These are phyloP conservation scores for Fusarium mexicanum DNA, from an alignment of 2,329 filamentous ascomycete species.

Conservation along the genomic window DNA sequence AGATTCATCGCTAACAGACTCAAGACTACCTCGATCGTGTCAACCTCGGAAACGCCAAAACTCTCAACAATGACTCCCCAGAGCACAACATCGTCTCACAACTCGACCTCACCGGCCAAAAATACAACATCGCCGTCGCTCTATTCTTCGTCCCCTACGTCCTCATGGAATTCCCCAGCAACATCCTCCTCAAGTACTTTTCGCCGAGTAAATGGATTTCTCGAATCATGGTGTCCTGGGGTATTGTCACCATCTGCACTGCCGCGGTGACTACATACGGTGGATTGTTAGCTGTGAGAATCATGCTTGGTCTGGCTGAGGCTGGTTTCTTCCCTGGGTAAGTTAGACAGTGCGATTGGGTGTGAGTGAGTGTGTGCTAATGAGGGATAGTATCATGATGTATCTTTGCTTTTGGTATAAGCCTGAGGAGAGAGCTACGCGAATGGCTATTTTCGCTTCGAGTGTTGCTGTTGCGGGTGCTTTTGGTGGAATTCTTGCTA, in stretches of 20 bases:
- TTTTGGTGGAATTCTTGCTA: constrained; percentile 68
- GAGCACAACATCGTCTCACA: constrained; percentile 47
- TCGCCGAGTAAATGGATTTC: constrained; percentile 49
- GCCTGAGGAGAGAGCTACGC: constrained; percentile 65
- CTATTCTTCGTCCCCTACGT: constrained; percentile 47
- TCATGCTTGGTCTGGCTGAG: constrained; percentile 62
- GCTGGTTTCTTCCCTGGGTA: constrained; percentile 60
- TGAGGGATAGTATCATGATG: constrained; percentile 54
- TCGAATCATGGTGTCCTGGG: constrained; percentile 58
- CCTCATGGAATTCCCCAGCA: constrained; percentile 47
- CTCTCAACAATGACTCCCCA: constrained; percentile 48
- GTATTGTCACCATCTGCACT: constrained; percentile 59
- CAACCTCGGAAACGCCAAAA: constrained; percentile 48
- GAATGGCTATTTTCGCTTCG: constrained; percentile 68
- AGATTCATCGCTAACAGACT: not conserved
- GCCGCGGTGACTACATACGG: constrained; percentile 59
- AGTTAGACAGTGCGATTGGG: not conserved
- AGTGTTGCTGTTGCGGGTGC: constrained; percentile 67
- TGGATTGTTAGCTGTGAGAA: constrained; percentile 58
- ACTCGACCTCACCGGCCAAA: constrained; percentile 46
- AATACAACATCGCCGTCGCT: constrained; percentile 46
- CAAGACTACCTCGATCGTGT: constrained; percentile 45
- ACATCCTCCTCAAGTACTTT: constrained; percentile 49
- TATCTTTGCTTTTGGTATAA: constrained; percentile 73
- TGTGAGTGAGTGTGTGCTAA: not conserved